Conservation (phyloP, 495 filamentous ascomycete species). For the Neurospora hispaniola region DNA sequence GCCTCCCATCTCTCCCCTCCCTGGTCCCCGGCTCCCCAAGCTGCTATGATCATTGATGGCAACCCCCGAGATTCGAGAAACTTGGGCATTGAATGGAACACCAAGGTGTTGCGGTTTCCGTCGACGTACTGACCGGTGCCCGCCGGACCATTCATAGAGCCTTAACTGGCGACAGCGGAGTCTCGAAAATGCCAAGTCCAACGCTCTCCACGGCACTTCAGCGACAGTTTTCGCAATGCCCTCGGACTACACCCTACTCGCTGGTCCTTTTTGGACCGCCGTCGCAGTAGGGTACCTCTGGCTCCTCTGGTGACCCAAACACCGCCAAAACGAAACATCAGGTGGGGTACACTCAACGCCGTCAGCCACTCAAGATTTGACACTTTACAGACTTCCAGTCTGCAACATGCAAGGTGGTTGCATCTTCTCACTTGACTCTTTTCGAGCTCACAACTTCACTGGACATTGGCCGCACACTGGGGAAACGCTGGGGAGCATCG, state of each 20-base stretch:
- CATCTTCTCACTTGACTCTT: slow-evolving; percentile 7
- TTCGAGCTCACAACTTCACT: neutral
- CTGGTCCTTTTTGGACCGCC: neutral
- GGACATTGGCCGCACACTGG: neutral
- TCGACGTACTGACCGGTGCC: neutral
- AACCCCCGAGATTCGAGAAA: neutral
- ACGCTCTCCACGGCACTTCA: neutral
- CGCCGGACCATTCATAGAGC: neutral
- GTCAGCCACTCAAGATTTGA: slow-evolving; percentile 23
- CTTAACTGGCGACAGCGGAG: neutral
- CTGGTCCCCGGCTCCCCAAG: neutral
- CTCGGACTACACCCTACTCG: neutral
- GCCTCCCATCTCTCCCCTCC: neutral
- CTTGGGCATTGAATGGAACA: neutral
- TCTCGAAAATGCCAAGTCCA: neutral
- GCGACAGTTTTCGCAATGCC: neutral
- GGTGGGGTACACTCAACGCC: slow-evolving; percentile 14
- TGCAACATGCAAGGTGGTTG: slow-evolving; percentile 20
- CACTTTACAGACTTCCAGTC: slow-evolving; percentile 21
- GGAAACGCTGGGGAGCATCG: neutral
- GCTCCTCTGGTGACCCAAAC: neutral
- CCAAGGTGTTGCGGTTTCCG: neutral
- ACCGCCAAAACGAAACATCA: slow-evolving; percentile 11
- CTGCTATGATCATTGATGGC: neutral
- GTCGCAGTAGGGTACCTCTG: neutral